Evolutionary conservation across 257 asterid species (phyloP).

Genomic region (Perilla frutescens): DNA sequence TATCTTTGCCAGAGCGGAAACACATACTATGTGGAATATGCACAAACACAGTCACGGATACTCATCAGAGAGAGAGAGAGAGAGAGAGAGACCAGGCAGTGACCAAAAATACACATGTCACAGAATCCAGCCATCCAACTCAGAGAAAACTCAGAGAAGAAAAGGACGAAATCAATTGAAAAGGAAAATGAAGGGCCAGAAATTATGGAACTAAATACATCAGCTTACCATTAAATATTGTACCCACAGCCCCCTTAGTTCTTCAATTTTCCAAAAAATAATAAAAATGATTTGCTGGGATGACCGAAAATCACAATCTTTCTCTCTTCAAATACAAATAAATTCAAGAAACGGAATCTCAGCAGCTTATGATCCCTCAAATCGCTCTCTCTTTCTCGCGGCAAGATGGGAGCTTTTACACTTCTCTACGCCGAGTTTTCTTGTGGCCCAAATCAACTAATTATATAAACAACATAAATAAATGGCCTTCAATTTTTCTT

Average conservation of each 20-base stretch:
- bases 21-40: conserved; percentile 18
- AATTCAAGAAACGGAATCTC: conserved; percentile 29
- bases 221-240: conserved; percentile 41
- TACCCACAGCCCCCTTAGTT: conserved; percentile 8
- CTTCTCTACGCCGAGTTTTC: conserved; percentile 35
- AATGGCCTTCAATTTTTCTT: no score
- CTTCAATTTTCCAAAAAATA: not conserved
- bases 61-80: conserved; percentile 10
- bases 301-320: conserved; percentile 23
- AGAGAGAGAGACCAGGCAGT: conserved; percentile 13
- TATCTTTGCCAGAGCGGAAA: conserved; percentile 28
- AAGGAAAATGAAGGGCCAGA: conserved; percentile 1
- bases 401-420: conserved; percentile 44
- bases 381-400: conserved; percentile 49
- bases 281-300: conserved; percentile 21
- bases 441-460: conserved; percentile 50
- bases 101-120: conserved; percentile 24
- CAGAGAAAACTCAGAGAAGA: conserved; percentile 18
- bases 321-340: not conserved
- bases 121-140: conserved; percentile 31
- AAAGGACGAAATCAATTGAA: conserved; percentile 25
- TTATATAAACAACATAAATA: conserved; percentile 14
- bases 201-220: conserved; percentile 7
- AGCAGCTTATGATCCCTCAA: conserved; percentile 31
- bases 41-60: not conserved